Percentiles rank a stretch among this genome's conserved stretches.
Conservation (phyloP, 108 stramenopile species). For the Epithemia pelagica region DNA sequence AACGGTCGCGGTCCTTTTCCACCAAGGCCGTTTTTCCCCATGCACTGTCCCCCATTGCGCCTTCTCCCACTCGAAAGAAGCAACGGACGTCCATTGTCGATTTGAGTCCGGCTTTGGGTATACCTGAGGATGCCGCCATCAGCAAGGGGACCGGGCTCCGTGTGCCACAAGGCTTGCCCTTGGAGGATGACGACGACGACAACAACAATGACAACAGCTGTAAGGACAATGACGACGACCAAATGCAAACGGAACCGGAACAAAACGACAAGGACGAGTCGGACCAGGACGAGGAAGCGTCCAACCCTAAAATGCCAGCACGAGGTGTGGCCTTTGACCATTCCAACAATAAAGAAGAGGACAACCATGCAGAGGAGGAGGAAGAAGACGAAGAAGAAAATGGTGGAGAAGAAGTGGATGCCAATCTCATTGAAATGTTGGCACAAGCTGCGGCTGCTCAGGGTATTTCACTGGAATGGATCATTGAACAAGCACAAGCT, state of each 20-base stretch:
- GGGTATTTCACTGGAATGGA: constrained; percentile 1
- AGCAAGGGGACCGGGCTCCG: too few species aligned
- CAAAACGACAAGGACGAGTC: background rate
- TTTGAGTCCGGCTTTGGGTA: background rate
- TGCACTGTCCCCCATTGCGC: background rate
- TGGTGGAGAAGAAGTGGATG: constrained; percentile 3
- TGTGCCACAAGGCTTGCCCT: background rate
- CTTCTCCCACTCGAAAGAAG: background rate
- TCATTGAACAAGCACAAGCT: background rate
- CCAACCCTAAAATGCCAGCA: background rate
- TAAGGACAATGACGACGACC: background rate
- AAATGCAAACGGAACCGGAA: background rate
- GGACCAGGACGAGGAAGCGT: background rate
- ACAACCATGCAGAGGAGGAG: background rate
- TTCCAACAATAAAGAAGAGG: background rate
- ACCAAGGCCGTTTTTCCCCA: background rate
- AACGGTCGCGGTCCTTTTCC: too few species aligned
- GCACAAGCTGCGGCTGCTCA: background rate
- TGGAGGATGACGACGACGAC: background rate
- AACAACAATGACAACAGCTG: constrained; percentile 1
- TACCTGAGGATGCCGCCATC: background rate
- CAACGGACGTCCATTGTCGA: background rate
- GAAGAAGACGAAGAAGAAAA: constrained; percentile 14
- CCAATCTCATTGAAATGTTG: background rate
- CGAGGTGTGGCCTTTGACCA: background rate